Evolutionary conservation across 2,329 filamentous ascomycete species (phyloP).

Genomic region (Pyricularia sp.): DNA sequence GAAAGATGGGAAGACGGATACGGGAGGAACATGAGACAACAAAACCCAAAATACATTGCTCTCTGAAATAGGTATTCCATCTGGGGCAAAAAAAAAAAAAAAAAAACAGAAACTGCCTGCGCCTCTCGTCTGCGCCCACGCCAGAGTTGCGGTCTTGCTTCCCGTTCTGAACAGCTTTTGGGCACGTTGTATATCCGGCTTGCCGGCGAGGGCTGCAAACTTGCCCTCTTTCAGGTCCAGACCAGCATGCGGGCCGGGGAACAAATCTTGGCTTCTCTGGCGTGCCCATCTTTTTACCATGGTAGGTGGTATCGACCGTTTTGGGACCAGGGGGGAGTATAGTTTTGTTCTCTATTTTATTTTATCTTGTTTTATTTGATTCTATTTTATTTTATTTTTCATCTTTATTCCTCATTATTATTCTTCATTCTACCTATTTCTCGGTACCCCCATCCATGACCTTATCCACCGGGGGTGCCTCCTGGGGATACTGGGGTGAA

Average conservation of each 20-base stretch:
- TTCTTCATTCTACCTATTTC: background rate
- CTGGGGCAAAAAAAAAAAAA: background rate
- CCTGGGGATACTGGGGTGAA: too few species aligned
- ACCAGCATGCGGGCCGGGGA: background rate
- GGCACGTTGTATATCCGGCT: background rate
- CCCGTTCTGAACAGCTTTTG: background rate
- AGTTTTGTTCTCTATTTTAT: background rate
- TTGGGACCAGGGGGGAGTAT: background rate
- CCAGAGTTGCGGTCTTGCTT: background rate
- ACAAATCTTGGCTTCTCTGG: background rate
- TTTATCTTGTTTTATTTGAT: background rate
- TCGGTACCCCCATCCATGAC: background rate
- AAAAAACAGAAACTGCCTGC: too few species aligned
- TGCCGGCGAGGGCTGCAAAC: background rate
- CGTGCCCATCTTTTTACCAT: background rate
- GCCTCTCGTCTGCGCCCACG: background rate
- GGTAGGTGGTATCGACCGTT: background rate
- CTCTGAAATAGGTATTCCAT: background rate
- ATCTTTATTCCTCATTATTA: background rate
- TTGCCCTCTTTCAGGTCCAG: background rate
- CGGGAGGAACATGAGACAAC: background rate
- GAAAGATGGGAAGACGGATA: background rate
- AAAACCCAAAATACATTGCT: background rate
- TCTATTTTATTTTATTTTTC: too few species aligned
- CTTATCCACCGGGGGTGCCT: background rate